Evolutionary conservation across 1,284 basidiomycete genomes (phyloP), one percentile per base, ranked within the genome.

Genomic region (Sanghuangporus weigelae): DNA sequence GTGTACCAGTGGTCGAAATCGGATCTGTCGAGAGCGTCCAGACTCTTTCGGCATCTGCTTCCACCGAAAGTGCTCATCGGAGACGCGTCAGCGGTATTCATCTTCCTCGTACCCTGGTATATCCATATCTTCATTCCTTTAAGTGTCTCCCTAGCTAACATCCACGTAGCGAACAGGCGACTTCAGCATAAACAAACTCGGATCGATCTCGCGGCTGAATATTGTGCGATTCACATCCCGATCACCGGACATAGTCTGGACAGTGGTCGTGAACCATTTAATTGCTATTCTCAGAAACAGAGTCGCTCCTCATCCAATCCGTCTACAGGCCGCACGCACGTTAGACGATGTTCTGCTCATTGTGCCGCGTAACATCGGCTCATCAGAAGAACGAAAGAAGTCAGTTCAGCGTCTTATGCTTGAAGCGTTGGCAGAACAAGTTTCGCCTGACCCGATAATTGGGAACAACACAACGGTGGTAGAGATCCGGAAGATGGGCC

Each of bases 111-210:
- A 89, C 86, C 10, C 75, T 90, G 75, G 90, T 92, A 69, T 71
- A 87, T 31, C 26, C 26, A 31, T 31, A 31, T 31, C 77, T 39
- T 42, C 16, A 2, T 46, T 36, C 16, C 0, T 7, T 11, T 39
- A 38, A 14, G 14, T 8, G 31, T 23, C 19, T 14, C 31, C 19
- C 16, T 53, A 50, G 23, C 16, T 19, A 38, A 21, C 19, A 2
- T 19, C 21, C 36, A n/a, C 35, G 14, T 69, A 92, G 89, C 82
- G 88, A 16, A 81, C 87, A 6, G 89, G 89, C 0, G 90, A 93
- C 71, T 98, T 97, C 77, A 93, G 92, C 6, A 86, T 98, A 54
- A 85, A 84, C 65, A 94, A 93, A 72, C 77, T 98, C 11, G 91
- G 93, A 23, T 81, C 84, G 0, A 89, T 98, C 1, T 82, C 90